These are phyloP conservation scores for Capniomyces stellatus DNA, from an alignment of 371 early-diverging fungal species.

Conservation along the genomic window DNA sequence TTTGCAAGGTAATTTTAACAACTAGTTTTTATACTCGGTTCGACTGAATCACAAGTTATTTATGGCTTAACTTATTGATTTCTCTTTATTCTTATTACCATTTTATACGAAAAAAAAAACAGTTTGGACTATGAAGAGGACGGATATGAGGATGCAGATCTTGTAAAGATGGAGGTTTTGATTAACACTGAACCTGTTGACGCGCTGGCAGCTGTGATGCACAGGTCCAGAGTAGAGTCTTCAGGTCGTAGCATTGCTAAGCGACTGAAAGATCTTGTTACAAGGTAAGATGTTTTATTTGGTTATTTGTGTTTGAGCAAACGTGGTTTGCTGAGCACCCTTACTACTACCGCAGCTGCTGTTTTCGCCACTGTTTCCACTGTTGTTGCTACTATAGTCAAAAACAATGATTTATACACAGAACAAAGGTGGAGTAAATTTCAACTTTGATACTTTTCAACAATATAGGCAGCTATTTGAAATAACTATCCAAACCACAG, in stretches of 20 bases:
- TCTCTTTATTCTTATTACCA: too few species aligned
- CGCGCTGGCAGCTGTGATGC: constrained; percentile 76
- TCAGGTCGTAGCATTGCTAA: constrained; percentile 69
- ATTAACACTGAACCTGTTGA: constrained; percentile 85
- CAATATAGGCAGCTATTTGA: constrained; percentile 82
- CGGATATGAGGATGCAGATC: constrained; percentile 70
- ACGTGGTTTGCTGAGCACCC: too few species aligned
- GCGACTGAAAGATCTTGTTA: constrained; percentile 60
- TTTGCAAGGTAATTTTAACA: constrained; percentile 37
- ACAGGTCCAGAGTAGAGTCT: constrained; percentile 45
- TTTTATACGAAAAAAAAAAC: too few species aligned
- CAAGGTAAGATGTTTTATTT: constrained; percentile 14
- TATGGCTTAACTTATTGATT: too few species aligned
- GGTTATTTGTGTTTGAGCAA: neutral
- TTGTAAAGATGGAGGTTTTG: constrained; percentile 85
- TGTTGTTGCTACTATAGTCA: too few species aligned
- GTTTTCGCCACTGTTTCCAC: too few species aligned
- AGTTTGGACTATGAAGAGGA: constrained; percentile 90
- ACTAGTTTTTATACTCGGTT: constrained; percentile 4
- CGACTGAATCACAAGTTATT: too few species aligned
- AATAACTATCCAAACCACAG: constrained; percentile 74
- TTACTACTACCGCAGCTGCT: neutral
- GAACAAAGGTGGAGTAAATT: too few species aligned
- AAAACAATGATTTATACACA: too few species aligned
- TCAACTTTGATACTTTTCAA: too few species aligned